Base-by-base conservation (phyloP, 805 yeast genomes). In the Candida incommunis region DNA sequence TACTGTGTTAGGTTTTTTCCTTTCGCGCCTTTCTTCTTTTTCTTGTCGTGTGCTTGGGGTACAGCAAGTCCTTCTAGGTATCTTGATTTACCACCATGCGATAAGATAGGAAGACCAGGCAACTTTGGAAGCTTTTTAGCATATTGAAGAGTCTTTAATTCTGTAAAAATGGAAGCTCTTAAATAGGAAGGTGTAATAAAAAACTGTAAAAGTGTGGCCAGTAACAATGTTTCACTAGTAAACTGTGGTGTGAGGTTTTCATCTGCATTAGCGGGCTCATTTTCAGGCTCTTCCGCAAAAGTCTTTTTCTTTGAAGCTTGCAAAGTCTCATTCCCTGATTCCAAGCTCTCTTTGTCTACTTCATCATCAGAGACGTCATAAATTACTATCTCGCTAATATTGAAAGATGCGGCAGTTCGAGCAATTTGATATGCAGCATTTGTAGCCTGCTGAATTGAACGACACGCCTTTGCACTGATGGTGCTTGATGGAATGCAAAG, bases 101-200 rank as follows among this genome's bases (percentile, higher is more conserved):
- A 68, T 82, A 82, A 78, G 59, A 83, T 82, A 22, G 95, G 95
- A 44, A 87, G 63, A 1, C 79, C 75, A 0, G 85, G 69, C 25
- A 87, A 64, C 54, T 76, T 75, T 31, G 95, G 96, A 47, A 82
- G 68, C 50, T 72, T 75, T 27, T 68, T 67, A 0, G 95, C 95
- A 50, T 74, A 70, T 45, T 69, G 69, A 58, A 82, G 75, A 56
- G 54, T 46, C 31, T 50, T 50, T 25, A 47, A 69, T 24, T 54
- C 64, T 49, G 71, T 68, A 65, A 86, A 84, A 3, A 80, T 69
- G 2, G 78, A 62, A 48, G 79, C 78, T 18, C 78, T 73, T 40
- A 87, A 67, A 56, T 87, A 84, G 42, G 85, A 82, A 1, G 96
- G 95, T 0, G 95, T 86, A 15, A 86, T 76, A 55, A 84, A 84